phyloP scores from a whole-genome alignment of 78 protist species.

The Cavenderia fasciculata region DNA sequence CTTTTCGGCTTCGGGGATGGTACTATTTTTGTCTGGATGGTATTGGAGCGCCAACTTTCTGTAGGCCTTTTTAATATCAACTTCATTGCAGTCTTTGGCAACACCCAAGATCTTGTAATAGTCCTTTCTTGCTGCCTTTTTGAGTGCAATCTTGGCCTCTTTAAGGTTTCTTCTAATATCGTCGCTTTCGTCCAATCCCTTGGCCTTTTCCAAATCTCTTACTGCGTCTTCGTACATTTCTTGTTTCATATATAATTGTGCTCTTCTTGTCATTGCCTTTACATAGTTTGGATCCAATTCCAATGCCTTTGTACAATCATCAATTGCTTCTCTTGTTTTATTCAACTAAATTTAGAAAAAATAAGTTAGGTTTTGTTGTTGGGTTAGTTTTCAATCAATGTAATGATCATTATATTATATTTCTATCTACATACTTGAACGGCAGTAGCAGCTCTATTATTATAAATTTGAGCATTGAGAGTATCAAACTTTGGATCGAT shows the following conservation, averaged over 20 bases:
- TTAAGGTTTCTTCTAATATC: slow-evolving; percentile 33
- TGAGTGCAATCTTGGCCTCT: slow-evolving; percentile 72
- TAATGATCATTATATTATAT: not conserved
- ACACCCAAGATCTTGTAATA: slow-evolving; percentile 86
- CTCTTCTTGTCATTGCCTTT: slow-evolving; percentile 78
- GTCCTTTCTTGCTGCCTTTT: slow-evolving; percentile 77
- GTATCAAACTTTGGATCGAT: slow-evolving; percentile 80
- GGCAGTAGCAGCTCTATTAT: slow-evolving; percentile 84
- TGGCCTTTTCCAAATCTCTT: slow-evolving; percentile 70
- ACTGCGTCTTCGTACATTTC: slow-evolving; percentile 83
- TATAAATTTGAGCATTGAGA: slow-evolving; percentile 58
- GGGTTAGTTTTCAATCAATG: not conserved
- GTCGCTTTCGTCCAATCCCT: slow-evolving; percentile 34
- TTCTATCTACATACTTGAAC: slow-evolving; percentile 41
- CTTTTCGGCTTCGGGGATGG: slow-evolving; percentile 52
- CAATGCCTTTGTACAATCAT: slow-evolving; percentile 69
- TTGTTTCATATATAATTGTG: slow-evolving; percentile 33
- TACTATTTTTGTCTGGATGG: slow-evolving; percentile 85
- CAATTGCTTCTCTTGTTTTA: slow-evolving; percentile 66
- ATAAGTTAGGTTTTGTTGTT: not conserved
- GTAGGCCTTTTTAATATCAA: slow-evolving; percentile 86
- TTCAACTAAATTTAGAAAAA: slow-evolving; percentile 36
- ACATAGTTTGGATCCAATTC: slow-evolving; percentile 73
- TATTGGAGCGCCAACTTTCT: slow-evolving; percentile 85
- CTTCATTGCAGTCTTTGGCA: slow-evolving; percentile 50